Conservation (phyloP, 768 basidiomycete species). For the Phanerodontia chrysosporium region DNA sequence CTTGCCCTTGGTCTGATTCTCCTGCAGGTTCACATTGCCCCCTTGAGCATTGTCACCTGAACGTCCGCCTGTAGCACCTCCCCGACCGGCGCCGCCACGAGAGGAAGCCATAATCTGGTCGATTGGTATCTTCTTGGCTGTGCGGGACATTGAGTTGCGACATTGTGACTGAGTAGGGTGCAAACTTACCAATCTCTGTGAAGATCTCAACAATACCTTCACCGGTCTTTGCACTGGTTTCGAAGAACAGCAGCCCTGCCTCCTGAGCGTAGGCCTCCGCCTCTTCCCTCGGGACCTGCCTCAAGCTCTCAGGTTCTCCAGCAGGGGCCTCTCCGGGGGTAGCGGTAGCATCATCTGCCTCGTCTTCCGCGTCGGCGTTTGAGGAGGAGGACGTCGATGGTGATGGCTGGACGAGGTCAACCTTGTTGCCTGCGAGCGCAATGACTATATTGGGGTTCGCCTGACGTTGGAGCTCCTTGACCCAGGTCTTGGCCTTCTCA, state of each 20-base stretch:
- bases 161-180: too few species aligned
- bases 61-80: slow-evolving; percentile 52
- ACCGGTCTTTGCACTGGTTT: slow-evolving; percentile 96
- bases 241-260: slow-evolving; percentile 92
- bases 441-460: slow-evolving; percentile 99
- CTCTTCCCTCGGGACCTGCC: slow-evolving; percentile 92
- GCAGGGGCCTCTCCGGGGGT: slow-evolving; percentile 68
- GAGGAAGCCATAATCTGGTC: slow-evolving; percentile 90
- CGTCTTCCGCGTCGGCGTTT: slow-evolving; percentile 74
- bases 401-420: slow-evolving; percentile 79
- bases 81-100: slow-evolving; percentile 60
- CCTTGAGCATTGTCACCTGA: slow-evolving; percentile 47
- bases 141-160: neutral
- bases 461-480: slow-evolving; percentile 97
- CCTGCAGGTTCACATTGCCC: slow-evolving; percentile 66
- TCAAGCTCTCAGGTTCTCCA: slow-evolving; percentile 65
- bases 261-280: slow-evolving; percentile 96
- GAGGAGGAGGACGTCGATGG: slow-evolving; percentile 44
- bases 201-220: slow-evolving; percentile 95
- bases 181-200: slow-evolving; percentile 86
- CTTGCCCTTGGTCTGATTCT: slow-evolving; percentile 60
- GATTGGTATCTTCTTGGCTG: slow-evolving; percentile 86
- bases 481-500: slow-evolving; percentile 99
- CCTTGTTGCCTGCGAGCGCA: slow-evolving; percentile 96
- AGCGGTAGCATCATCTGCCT: slow-evolving; percentile 88